Conservation (phyloP, 106 monocot genomes). For the Posidonia australis region DNA sequence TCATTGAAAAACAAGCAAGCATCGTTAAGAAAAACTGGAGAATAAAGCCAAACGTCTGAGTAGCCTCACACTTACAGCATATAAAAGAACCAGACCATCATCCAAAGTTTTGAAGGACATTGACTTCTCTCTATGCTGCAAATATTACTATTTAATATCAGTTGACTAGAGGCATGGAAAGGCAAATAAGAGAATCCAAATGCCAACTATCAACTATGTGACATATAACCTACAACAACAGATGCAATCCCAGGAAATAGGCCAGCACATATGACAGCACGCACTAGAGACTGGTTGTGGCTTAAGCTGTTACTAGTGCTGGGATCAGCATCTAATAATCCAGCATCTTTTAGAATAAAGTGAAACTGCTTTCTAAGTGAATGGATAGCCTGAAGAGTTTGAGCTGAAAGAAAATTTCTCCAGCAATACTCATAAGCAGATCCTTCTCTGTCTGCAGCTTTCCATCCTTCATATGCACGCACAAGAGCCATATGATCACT, state of each 20-base stretch:
- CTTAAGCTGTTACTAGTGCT: conserved; percentile 64
- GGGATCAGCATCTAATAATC: conserved; percentile 51
- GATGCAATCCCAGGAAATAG: conserved; percentile 95
- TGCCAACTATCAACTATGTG: background rate
- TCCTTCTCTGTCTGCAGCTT: conserved; percentile 96
- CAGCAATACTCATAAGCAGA: conserved; percentile 95
- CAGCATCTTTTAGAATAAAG: conserved; percentile 86
- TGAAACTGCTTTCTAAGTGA: conserved; percentile 83
- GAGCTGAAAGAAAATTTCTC: conserved; percentile 95
- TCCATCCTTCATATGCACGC: conserved; percentile 98
- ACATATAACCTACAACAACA: conserved; percentile 68
- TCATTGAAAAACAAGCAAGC: background rate
- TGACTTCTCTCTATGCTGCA: conserved; percentile 92
- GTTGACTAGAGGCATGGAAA: background rate
- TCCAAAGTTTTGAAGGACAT: conserved; percentile 99
- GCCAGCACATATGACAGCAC: conserved; percentile 91
- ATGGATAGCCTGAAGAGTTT: conserved; percentile 96
- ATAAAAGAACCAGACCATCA: conserved; percentile 94
- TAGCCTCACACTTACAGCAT: conserved; percentile 94
- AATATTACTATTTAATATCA: background rate
- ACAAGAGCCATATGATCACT: conserved; percentile 99
- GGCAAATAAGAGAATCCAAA: conserved; percentile 4
- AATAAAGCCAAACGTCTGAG: background rate
- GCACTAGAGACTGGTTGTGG: conserved; percentile 91
- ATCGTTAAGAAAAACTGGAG: background rate